Evolutionary conservation across 177 flowering plant species (phyloP).

Genomic region (Tripterygium wilfordii): DNA sequence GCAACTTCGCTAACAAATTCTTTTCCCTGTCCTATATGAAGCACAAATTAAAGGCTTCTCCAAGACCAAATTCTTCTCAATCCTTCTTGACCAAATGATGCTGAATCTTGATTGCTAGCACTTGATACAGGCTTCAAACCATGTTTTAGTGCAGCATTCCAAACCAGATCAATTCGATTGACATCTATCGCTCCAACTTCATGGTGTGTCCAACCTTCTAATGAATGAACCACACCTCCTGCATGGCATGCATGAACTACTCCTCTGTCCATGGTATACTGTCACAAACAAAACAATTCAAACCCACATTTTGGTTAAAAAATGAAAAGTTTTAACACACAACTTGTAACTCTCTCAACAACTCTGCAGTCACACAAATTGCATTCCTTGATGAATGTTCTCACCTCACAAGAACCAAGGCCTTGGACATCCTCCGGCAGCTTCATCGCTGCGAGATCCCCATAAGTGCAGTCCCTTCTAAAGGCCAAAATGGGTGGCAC

Average conservation of each 20-base stretch:
- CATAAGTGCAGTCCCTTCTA: constrained; percentile 84
- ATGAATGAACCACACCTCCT: constrained; percentile 76
- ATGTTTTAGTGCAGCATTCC: constrained; percentile 85
- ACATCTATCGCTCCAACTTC: constrained; percentile 92
- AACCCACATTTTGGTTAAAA: too few relatives aligned
- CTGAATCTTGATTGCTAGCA: too few relatives aligned
- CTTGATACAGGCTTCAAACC: constrained; percentile 55
- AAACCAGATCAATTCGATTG: constrained; percentile 75
- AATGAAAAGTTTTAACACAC: too few relatives aligned
- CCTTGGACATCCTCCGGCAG: constrained; percentile 81
- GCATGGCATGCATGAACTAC: constrained; percentile 98
- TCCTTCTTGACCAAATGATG: too few relatives aligned
- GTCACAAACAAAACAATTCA: too few relatives aligned
- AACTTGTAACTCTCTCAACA: too few relatives aligned
- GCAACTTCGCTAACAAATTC: neutral
- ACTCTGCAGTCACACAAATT: too few relatives aligned
- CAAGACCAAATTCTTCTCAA: too few relatives aligned
- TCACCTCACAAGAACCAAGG: constrained; percentile 85
- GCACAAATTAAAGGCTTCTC: neutral
- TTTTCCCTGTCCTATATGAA: neutral
- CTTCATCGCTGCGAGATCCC: constrained; percentile 90
- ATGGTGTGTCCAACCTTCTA: constrained; percentile 91
- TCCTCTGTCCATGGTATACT: constrained; percentile 90
- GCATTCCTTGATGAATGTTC: too few relatives aligned
- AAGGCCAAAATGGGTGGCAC: constrained; percentile 74